Evolutionary conservation across 2,329 filamentous ascomycete species (phyloP), one percentile per base, ranked within the genome.

Genomic region (Aspergillus candidus): DNA sequence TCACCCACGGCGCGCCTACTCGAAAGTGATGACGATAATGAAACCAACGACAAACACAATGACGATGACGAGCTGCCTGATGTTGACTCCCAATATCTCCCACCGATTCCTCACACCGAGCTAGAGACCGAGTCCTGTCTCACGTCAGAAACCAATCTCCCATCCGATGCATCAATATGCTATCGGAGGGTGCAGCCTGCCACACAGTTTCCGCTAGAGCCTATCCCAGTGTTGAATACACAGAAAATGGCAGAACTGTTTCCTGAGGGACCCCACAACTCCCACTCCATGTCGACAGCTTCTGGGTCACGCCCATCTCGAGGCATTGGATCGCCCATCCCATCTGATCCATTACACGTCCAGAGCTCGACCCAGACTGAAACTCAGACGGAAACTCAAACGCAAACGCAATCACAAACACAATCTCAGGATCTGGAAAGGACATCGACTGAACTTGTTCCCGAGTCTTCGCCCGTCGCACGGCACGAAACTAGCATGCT

Each of bases 191-290:
- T 59, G 27, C 61, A 66, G 14, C 58, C 53, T 17, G 58, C 57
- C 13, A 68, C 65, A 2, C 65, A 68, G 44, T 68, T 61, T 22
- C 65, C 65, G 1, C 55, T 59, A 8, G 65, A 62, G 22, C 61
- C 63, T 10, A 60, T 67, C 15, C 66, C 65, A 12, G 50, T 50
- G 0, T 44, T 67, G 27, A 65, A 59, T 44, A 65, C 63, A 3
- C 63, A 69, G 38, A 64, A 58, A 35, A 41, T 69, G 48, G 59
- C 62, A 0, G 65, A 69, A 40, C 56, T 70, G 12, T 69, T 70
- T 32, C 65, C 67, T 2, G 53, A 58, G 6, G 53, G 58, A 29
- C 54, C 49, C 6, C 54, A 48, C 22, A 46, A 50, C n/a, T 51
- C 57, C 31, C 43, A 46, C 31, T 35, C 35, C 13, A 29, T 39